Conservation (phyloP, 495 filamentous ascomycete genomes). For the Cercophora scortea region DNA sequence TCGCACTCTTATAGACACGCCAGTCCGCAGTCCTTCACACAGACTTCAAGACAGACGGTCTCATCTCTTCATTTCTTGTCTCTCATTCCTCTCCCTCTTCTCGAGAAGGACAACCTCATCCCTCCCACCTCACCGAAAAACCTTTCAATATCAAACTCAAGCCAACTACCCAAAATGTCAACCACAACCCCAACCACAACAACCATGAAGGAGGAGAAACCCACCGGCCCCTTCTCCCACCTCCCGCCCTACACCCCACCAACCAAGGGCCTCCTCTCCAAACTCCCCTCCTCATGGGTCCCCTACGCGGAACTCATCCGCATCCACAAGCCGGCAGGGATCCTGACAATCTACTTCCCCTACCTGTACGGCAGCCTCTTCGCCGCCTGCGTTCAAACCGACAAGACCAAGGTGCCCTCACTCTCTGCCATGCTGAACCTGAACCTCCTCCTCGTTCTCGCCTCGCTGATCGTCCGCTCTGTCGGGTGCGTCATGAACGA, state of each 20-base stretch:
- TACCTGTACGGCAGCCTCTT: slow-evolving; percentile 16
- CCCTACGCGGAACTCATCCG: slow-evolving; percentile 21
- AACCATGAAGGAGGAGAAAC: background rate
- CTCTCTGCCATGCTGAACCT: background rate
- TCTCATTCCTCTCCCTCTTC: too few species aligned
- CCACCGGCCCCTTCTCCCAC: background rate
- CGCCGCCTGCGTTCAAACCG: slow-evolving; percentile 8
- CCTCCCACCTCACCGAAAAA: too few species aligned
- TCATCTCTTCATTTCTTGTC: too few species aligned
- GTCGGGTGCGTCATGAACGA: slow-evolving; percentile 36
- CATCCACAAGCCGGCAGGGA: slow-evolving; percentile 12
- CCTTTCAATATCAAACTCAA: background rate
- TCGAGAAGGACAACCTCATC: too few species aligned
- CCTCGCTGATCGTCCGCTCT: slow-evolving; percentile 24
- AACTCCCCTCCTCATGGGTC: slow-evolving; percentile 13
- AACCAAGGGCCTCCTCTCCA: slow-evolving; percentile 8
- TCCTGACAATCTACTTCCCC: slow-evolving; percentile 18
- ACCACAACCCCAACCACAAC: background rate
- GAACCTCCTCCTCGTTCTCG: slow-evolving; percentile 5
- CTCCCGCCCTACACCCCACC: slow-evolving; percentile 5
- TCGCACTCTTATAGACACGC: too few species aligned
- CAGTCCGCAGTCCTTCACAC: too few species aligned
- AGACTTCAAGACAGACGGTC: too few species aligned
- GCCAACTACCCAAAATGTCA: background rate
- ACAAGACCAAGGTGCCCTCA: background rate